phyloP scores from a whole-genome alignment of 345 rosid genomes.

The Turnera subulata region DNA sequence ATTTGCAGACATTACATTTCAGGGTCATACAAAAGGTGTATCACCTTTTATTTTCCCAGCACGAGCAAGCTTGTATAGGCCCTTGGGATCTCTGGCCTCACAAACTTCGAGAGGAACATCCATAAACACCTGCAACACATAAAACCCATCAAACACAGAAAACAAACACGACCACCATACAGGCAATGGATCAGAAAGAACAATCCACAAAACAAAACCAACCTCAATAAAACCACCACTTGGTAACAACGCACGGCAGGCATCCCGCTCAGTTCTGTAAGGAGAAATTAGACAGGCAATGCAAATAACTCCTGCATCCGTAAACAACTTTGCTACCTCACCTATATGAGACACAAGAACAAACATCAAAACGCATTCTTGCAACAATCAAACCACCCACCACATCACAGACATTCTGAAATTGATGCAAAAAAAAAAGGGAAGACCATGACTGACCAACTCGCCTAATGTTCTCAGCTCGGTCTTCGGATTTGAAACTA shows the following conservation, averaged over 20 bases:
- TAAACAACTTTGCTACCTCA: conserved; percentile 22
- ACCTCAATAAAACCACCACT: conserved; percentile 26
- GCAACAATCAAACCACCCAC: too few species aligned
- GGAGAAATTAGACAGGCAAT: conserved; percentile 29
- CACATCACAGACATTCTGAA: too few species aligned
- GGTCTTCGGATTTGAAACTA: conserved; percentile 27
- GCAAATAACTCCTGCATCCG: conserved; percentile 22
- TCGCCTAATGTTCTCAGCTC: conserved; percentile 29
- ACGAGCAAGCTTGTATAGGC: conserved; percentile 31
- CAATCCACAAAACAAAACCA: background rate
- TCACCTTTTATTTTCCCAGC: conserved; percentile 29
- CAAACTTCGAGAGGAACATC: conserved; percentile 29
- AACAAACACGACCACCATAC: background rate
- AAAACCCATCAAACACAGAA: background rate
- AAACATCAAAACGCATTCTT: background rate
- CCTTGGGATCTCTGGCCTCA: conserved; percentile 31
- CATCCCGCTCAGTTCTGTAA: conserved; percentile 20
- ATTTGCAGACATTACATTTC: background rate
- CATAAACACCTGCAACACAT: conserved; percentile 23
- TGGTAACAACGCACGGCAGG: conserved; percentile 20
- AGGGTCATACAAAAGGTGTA: too few species aligned
- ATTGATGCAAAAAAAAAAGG: background rate
- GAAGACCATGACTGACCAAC: conserved; percentile 14
- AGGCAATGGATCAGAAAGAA: background rate
- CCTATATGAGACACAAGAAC: conserved; percentile 8